Conservation (phyloP, 108 stramenopile genomes). For the Nannochloropsis gaditana region DNA sequence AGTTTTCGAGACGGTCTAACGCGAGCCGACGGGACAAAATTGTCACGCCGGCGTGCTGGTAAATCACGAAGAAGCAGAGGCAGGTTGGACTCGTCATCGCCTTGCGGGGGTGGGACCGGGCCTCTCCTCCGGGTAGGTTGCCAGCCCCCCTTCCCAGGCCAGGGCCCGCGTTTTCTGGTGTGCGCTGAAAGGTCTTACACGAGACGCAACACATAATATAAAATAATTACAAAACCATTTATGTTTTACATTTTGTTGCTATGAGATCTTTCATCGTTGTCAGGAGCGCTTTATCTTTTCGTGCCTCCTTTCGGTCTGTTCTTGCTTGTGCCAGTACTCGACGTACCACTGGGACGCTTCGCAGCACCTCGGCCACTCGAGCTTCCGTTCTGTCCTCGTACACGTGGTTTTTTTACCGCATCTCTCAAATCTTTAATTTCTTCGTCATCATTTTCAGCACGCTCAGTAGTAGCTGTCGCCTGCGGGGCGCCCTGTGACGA, state of each 20-base stretch:
- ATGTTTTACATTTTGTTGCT: not conserved
- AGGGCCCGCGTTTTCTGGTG: no score
- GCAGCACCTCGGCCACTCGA: not conserved
- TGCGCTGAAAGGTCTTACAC: no score
- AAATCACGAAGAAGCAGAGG: no score
- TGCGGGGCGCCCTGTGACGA: not conserved
- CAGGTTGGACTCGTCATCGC: no score
- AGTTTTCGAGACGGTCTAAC: no score
- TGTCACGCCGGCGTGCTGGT: no score
- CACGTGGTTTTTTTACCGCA: not conserved
- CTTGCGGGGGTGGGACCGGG: no score
- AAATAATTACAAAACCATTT: not conserved
- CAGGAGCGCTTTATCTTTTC: not conserved
- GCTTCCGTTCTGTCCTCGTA: not conserved
- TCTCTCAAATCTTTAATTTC: not conserved
- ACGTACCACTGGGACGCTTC: not conserved
- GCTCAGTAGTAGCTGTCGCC: not conserved
- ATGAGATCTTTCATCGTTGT: not conserved
- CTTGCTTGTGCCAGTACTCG: not conserved
- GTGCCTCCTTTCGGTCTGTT: not conserved
- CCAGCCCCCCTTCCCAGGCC: no score
- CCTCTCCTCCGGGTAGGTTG: no score
- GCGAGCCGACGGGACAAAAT: no score
- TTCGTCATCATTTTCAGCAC: not conserved
- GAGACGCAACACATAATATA: no score